These are phyloP conservation scores for Jacaranda mimosifolia DNA, from an alignment of 257 asterid species.

Conservation along the genomic window DNA sequence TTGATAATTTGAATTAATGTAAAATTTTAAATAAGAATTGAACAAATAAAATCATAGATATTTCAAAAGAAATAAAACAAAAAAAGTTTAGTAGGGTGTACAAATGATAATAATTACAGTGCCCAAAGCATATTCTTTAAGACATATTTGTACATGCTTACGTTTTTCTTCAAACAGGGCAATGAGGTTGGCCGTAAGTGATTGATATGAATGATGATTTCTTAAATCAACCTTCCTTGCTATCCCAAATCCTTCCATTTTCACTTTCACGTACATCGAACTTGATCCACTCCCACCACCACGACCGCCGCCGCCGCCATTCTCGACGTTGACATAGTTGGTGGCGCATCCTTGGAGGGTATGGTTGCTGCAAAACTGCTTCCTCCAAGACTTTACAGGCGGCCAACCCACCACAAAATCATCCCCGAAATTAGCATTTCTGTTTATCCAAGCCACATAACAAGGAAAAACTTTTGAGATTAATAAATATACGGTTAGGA, in stretches of 20 bases:
- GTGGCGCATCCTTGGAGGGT: slow-evolving; percentile 24
- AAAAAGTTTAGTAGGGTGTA: no score
- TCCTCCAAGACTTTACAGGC: slow-evolving; percentile 65
- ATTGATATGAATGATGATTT: slow-evolving; percentile 44
- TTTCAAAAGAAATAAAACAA: no score
- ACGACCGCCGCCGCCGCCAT: slow-evolving; percentile 41
- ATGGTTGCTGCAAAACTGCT: slow-evolving; percentile 49
- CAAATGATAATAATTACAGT: no score
- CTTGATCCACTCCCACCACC: slow-evolving; percentile 24
- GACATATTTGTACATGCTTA: slow-evolving; percentile 25
- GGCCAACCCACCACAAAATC: slow-evolving; percentile 70
- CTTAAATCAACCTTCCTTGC: slow-evolving; percentile 66
- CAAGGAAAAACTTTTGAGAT: background rate
- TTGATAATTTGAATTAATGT: no score
- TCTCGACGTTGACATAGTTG: slow-evolving; percentile 53
- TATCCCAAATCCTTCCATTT: slow-evolving; percentile 81
- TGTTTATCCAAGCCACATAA: slow-evolving; percentile 23
- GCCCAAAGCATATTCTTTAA: no score
- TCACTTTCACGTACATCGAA: slow-evolving; percentile 66
- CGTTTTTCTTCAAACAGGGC: slow-evolving; percentile 60
- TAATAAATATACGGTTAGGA: no score
- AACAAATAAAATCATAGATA: no score
- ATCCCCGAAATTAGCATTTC: slow-evolving; percentile 35
- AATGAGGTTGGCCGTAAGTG: slow-evolving; percentile 51
- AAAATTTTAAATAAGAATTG: no score